Evolutionary conservation across 371 early-diverging fungal genomes (phyloP).

Genomic region (Batrachochytrium dendrobatidis): DNA sequence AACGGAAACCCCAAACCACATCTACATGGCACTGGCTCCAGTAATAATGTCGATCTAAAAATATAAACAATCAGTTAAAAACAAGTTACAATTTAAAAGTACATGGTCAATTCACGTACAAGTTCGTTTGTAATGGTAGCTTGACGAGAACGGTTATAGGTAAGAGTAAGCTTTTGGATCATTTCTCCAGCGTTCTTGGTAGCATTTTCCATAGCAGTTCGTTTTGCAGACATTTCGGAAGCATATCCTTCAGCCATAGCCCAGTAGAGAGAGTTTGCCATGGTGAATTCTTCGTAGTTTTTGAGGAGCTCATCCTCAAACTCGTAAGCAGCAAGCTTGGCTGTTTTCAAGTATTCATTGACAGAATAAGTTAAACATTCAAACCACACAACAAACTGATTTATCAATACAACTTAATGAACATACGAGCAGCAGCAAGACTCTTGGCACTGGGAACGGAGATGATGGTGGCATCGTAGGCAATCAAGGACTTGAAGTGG

Average conservation of each 20-base stretch:
- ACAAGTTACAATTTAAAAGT: background rate
- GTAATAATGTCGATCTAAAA: slow-evolving; percentile 81
- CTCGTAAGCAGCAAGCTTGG: slow-evolving; percentile 88
- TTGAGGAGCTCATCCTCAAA: slow-evolving; percentile 75
- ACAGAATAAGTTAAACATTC: background rate
- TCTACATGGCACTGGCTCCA: slow-evolving; percentile 72
- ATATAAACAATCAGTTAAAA: slow-evolving; percentile 5
- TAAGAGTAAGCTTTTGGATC: slow-evolving; percentile 64
- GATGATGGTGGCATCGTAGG: slow-evolving; percentile 76
- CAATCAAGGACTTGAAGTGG: slow-evolving; percentile 87
- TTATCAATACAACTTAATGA: background rate
- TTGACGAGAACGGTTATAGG: slow-evolving; percentile 93
- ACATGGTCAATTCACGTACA: slow-evolving; percentile 25
- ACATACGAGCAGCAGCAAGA: slow-evolving; percentile 68
- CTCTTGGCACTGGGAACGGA: slow-evolving; percentile 58
- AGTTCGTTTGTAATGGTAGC: slow-evolving; percentile 96
- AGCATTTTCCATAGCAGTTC: slow-evolving; percentile 98
- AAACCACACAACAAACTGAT: background rate
- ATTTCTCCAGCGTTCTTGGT: slow-evolving; percentile 97
- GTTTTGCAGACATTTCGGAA: slow-evolving; percentile 93
- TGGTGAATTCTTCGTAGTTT: slow-evolving; percentile 87
- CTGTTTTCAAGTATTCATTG: no score
- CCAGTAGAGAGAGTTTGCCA: slow-evolving; percentile 92
- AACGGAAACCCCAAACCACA: no score
- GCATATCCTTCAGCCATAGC: slow-evolving; percentile 95